These are phyloP conservation scores for Chimonanthus salicifolius DNA, from an alignment of 164 flowering plant genomes.

Conservation along the genomic window DNA sequence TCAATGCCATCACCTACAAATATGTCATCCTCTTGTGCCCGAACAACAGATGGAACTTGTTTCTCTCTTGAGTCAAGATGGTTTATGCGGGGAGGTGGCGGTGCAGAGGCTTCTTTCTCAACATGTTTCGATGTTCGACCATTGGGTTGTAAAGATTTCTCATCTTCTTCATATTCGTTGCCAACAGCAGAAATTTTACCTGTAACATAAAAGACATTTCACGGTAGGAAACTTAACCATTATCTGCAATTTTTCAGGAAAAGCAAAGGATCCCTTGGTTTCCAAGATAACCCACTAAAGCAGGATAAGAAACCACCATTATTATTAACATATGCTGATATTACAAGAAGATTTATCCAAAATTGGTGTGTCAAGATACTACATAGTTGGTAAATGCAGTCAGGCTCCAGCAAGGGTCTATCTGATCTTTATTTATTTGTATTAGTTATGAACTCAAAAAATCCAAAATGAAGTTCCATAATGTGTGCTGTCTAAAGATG, in stretches of 20 bases:
- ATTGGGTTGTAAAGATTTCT: slow-evolving; percentile 44
- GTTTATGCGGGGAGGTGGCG: slow-evolving; percentile 48
- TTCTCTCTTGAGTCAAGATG: slow-evolving; percentile 42
- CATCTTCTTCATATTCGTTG: slow-evolving; percentile 58
- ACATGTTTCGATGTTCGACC: slow-evolving; percentile 32
- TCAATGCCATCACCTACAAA: slow-evolving; percentile 90
- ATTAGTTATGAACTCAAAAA: too few species aligned
- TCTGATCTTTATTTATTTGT: too few species aligned
- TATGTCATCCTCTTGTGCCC: slow-evolving; percentile 80
- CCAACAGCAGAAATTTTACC: slow-evolving; percentile 45
- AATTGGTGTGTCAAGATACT: too few species aligned
- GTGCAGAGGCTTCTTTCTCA: slow-evolving; percentile 39
- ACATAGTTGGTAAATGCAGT: too few species aligned
- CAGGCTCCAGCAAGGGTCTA: too few species aligned
- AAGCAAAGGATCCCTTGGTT: not conserved
- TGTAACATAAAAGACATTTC: slow-evolving; percentile 12
- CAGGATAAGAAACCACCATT: not conserved
- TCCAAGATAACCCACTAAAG: not conserved
- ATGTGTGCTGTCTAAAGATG: too few species aligned
- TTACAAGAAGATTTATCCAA: too few species aligned
- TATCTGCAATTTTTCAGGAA: not conserved
- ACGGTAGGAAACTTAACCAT: too few species aligned
- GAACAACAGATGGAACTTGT: slow-evolving; percentile 45
- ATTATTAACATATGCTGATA: not conserved
- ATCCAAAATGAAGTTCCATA: too few species aligned